A percentile compares a stretch with the other conserved stretches of the same genome.
phyloP scores from a whole-genome alignment of 2,329 filamentous ascomycete genomes.

The Incumbomyces lentus region DNA sequence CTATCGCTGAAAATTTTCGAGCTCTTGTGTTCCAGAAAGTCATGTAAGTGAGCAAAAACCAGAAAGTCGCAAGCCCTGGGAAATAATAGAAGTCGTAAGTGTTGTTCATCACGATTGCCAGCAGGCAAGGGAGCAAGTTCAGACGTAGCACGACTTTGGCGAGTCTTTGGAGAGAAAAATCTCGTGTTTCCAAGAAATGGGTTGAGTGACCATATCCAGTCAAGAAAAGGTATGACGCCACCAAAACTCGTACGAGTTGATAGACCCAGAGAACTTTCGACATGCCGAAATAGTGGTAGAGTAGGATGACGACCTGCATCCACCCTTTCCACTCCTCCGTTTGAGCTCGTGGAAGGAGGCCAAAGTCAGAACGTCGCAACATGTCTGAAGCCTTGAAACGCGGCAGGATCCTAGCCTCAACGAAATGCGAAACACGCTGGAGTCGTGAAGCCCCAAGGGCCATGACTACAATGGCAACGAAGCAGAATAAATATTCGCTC shows the following conservation, averaged over 20 bases:
- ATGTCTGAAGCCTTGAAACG: too few relatives aligned
- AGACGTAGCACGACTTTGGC: slow-evolving; percentile 45
- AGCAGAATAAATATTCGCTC: slow-evolving; percentile 11
- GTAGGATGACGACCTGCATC: slow-evolving; percentile 48
- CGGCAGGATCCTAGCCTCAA: neutral
- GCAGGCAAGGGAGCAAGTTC: slow-evolving; percentile 44
- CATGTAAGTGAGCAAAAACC: slow-evolving; percentile 49
- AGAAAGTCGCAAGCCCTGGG: slow-evolving; percentile 49
- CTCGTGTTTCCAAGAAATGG: slow-evolving; percentile 46
- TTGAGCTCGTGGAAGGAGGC: slow-evolving; percentile 44
- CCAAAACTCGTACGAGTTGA: slow-evolving; percentile 43
- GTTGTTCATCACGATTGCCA: slow-evolving; percentile 48
- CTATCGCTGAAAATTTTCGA: slow-evolving; percentile 34
- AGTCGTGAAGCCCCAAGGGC: slow-evolving; percentile 13
- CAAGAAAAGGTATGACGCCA: slow-evolving; percentile 52
- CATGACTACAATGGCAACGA: slow-evolving; percentile 20
- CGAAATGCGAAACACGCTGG: neutral
- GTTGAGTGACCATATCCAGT: slow-evolving; percentile 52
- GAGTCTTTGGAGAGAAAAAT: slow-evolving; percentile 48
- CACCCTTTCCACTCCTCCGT: slow-evolving; percentile 58
- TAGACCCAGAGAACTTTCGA: slow-evolving; percentile 43
- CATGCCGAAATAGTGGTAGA: slow-evolving; percentile 50
- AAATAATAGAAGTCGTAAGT: slow-evolving; percentile 51
- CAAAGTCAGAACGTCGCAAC: neutral
- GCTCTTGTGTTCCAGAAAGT: slow-evolving; percentile 37